phyloP scores from a whole-genome alignment of 108 stramenopile genomes.

The Thalassiosira profunda region DNA sequence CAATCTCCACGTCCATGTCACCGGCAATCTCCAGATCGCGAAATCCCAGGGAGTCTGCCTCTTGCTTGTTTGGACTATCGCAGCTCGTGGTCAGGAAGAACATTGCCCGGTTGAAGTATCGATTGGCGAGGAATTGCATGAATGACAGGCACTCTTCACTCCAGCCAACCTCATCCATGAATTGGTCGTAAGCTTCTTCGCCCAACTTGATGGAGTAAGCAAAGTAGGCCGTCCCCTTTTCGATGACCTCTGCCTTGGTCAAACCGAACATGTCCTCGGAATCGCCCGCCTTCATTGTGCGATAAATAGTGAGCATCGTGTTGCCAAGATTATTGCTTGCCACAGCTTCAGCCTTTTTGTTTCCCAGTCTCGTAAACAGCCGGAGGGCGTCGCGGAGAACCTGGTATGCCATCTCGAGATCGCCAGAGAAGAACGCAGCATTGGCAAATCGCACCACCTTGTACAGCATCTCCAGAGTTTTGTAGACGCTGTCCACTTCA shows the following conservation, averaged over 20 bases:
- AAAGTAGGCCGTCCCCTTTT: slow-evolving; percentile 36
- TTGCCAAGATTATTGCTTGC: slow-evolving; percentile 71
- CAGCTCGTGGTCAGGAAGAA: slow-evolving; percentile 46
- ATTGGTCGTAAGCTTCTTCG: slow-evolving; percentile 47
- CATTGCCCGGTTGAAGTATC: slow-evolving; percentile 73
- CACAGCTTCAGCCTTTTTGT: slow-evolving; percentile 69
- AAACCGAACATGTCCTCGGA: slow-evolving; percentile 25
- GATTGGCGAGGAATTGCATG: slow-evolving; percentile 62
- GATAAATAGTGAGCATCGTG: slow-evolving; percentile 53
- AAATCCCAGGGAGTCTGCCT: slow-evolving; percentile 35
- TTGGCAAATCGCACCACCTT: slow-evolving; percentile 60
- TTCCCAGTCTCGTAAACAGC: slow-evolving; percentile 58
- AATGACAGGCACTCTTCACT: slow-evolving; percentile 34
- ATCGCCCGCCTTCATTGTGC: slow-evolving; percentile 21
- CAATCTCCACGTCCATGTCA: slow-evolving; percentile 39
- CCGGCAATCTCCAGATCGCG: slow-evolving; percentile 38
- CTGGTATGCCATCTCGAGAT: slow-evolving; percentile 49
- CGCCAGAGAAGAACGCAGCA: slow-evolving; percentile 57
- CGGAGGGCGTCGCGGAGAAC: slow-evolving; percentile 55
- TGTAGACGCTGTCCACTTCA: slow-evolving; percentile 55
- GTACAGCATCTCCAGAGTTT: slow-evolving; percentile 57
- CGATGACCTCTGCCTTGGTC: slow-evolving; percentile 14
- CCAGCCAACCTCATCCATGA: slow-evolving; percentile 51
- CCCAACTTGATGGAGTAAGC: slow-evolving; percentile 51
- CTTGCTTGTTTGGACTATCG: slow-evolving; percentile 25